These are phyloP conservation scores for Neonectria faginata DNA, from an alignment of 2,329 filamentous ascomycete genomes.

Conservation along the genomic window DNA sequence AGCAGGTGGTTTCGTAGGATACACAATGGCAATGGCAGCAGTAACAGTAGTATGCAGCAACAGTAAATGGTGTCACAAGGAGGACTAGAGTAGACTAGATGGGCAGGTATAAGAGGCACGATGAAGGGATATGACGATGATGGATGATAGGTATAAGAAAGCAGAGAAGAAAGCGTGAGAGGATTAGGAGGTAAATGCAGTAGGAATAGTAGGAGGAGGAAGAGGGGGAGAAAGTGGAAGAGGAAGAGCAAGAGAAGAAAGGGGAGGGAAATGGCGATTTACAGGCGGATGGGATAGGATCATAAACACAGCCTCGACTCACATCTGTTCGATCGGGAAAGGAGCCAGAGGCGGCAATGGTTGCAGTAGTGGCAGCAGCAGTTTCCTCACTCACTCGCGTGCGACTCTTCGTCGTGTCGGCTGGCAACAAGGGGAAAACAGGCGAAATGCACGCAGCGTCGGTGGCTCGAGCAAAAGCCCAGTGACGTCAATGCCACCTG, in stretches of 20 bases:
- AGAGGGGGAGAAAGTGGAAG: slow-evolving; percentile 11
- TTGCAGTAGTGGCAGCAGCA: slow-evolving; percentile 15
- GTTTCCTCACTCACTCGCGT: slow-evolving; percentile 30
- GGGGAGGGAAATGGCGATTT: slow-evolving; percentile 31
- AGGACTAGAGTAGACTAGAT: slow-evolving; percentile 21
- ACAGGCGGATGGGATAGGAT: slow-evolving; percentile 23
- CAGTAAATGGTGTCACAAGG: slow-evolving; percentile 27
- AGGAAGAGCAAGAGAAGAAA: background rate
- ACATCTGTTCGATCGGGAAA: slow-evolving; percentile 14
- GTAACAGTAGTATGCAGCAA: background rate
- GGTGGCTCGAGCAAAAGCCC: slow-evolving; percentile 26
- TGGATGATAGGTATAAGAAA: slow-evolving; percentile 17
- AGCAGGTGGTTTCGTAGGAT: slow-evolving; percentile 18
- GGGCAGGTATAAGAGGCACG: slow-evolving; percentile 13
- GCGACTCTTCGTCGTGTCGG: slow-evolving; percentile 23
- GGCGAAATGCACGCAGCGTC: slow-evolving; percentile 24
- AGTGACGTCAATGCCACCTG: slow-evolving; percentile 48
- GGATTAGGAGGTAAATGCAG: slow-evolving; percentile 6
- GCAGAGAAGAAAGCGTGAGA: slow-evolving; percentile 23
- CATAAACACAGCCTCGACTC: slow-evolving; percentile 22
- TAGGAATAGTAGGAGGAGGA: background rate
- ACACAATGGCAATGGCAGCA: slow-evolving; percentile 22
- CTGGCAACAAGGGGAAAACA: slow-evolving; percentile 20
- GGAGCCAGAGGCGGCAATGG: slow-evolving; percentile 4
- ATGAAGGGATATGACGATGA: slow-evolving; percentile 13